Evolutionary conservation across 2,329 filamentous ascomycete species (phyloP), one percentile per base, ranked within the genome.

Genomic region (Cryphonectria parasitica): DNA sequence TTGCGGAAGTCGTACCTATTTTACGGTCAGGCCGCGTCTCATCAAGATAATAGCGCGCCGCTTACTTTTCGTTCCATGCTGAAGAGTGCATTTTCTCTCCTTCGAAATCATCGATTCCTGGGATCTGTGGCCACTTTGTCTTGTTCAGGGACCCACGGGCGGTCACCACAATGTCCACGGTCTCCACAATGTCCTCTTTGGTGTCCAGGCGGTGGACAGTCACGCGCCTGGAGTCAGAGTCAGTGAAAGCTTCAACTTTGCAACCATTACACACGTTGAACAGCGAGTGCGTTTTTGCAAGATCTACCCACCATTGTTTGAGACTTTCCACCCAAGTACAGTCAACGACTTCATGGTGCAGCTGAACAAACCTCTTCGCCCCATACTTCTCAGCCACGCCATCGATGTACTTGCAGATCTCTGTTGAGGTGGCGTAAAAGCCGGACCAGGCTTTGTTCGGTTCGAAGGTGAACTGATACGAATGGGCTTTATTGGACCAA

Each of bases 281-380:
- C 28, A 28, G 22, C 22, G 15, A 28, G 22, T 11, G 7, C 13
- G 10, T 17, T 17, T 11, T 39, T 25, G 43, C 11, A 25, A 1
- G 36, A 8, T 25, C 11, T 34, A 61, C n/a, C n/a, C 25, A 52
- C 52, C 49, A 64, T 43, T 58, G 56, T 31, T 61, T 64, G 8
- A 62, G 15, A 36, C 25, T 34, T 31, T 70, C 64, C 61, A 84
- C 77, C 85, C 85, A 87, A 0, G 70, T 74, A 3, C 78, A 81
- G 68, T 79, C 80, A 43, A 82, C 76, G 0, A 86, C 83, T 67
- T 80, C 79, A 22, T 80, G 82, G 69, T 81, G 78, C 39, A 85
- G 79, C 70, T 81, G 80, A 63, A 86, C 78, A 70, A 84, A 83
- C 63, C 81, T 79, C 45, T 82, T 76, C 6, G 81, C 77, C 10